Evolutionary conservation across 441 rosid genomes (phyloP), one percentile per base, ranked within the genome.

Genomic region (Jatropha podagrica): DNA sequence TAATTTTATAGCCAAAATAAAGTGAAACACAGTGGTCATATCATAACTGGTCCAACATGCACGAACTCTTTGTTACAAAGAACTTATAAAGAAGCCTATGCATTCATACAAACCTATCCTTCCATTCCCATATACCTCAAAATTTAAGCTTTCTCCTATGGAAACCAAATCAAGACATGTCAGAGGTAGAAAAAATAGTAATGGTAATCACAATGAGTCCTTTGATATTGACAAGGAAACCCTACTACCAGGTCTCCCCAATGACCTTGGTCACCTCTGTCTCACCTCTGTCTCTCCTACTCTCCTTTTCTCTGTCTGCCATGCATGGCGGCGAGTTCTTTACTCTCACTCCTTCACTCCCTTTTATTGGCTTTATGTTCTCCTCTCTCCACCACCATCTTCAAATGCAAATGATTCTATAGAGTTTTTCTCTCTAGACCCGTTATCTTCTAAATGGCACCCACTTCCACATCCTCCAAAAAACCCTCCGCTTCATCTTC

Each of bases 271-370:
- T 18, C 82, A 76, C 41, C 74, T 65, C 17, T 85, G 89, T 58
- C 91, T 90, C 42, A 71, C 86, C 18, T 74, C 74, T 5, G 14
- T 56, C 46, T 81, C 81, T 42, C 86, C 91, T 37, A 44, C 83
- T 48, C 52, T 86, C 38, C 81, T 90, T 75, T 59, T 82, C 85
- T 85, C 86, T 72, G 87, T 90, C 6, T 85, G 86, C 76, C 82
- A 67, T 76, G 74, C 88, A 59, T 88, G 92, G 92, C 88, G 91
- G 42, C 85, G 86, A 51, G 81, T 88, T 37, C 80, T 86, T 17
- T 88, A 85, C 82, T 85, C 88, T 4, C 78, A 85, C 27, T 76
- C 58, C 18, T 83, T 84, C 71, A 85, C 87, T 69, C 83, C 91
- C 20, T 87, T 82, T 77, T 67, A 77, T 13, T 81, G 91, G 32